phyloP scores from a whole-genome alignment of 495 filamentous ascomycete genomes.

The Penicillium fimorum region DNA sequence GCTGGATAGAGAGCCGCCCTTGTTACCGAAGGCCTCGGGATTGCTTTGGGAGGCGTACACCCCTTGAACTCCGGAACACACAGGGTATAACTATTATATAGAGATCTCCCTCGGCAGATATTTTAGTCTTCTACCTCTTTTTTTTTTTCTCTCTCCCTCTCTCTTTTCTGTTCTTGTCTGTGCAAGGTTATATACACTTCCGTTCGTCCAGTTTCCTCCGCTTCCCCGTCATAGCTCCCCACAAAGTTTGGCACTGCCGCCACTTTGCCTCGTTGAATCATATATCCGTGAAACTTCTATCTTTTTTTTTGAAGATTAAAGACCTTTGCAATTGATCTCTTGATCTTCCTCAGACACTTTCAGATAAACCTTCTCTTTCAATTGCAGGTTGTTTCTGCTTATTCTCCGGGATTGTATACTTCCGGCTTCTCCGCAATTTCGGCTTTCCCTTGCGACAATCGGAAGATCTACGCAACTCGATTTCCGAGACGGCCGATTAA shows the following conservation, averaged over 20 bases:
- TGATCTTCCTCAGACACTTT: background rate
- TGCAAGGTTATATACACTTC: conserved; percentile 27
- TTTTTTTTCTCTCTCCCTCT: conserved; percentile 1
- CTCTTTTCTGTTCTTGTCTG: background rate
- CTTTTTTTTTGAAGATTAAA: background rate
- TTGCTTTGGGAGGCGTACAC: conserved; percentile 8
- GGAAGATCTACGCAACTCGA: conserved; percentile 14
- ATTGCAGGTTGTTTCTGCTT: conserved; percentile 11
- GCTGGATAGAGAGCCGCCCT: conserved; percentile 20
- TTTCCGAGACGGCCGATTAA: conserved; percentile 9
- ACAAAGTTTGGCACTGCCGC: conserved; percentile 33
- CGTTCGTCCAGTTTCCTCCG: conserved; percentile 49
- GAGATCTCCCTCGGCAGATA: conserved; percentile 15
- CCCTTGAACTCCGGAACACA: conserved; percentile 13
- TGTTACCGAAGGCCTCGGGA: conserved; percentile 37
- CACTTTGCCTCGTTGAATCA: conserved; percentile 23
- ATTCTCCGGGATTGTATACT: conserved; percentile 29
- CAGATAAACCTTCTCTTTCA: conserved; percentile 7
- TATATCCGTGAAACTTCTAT: background rate
- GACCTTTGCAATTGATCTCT: conserved; percentile 8
- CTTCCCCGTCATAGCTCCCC: conserved; percentile 42
- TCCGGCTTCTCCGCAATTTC: conserved; percentile 28
- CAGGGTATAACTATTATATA: conserved; percentile 7
- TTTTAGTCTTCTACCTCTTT: conserved; percentile 2
- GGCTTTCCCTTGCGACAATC: conserved; percentile 16